phyloP scores from a whole-genome alignment of 1,139 yeast species.

The Yamadazyma atlantica region DNA sequence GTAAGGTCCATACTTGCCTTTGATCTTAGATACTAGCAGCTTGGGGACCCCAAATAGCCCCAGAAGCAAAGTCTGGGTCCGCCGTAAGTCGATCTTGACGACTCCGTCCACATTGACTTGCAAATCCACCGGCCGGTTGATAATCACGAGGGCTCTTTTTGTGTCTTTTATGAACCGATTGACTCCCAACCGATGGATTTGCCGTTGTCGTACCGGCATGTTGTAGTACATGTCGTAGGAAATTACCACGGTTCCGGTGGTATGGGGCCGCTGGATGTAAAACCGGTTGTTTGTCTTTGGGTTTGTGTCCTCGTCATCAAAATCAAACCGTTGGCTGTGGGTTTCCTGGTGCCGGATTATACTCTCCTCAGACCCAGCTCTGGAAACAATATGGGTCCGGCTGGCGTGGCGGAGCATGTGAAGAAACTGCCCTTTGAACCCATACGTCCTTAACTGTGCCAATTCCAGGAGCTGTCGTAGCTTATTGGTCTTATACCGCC shows the following conservation, averaged over 20 bases:
- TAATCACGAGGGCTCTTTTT: constrained; percentile 15
- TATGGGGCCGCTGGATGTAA: constrained; percentile 3
- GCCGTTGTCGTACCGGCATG: constrained; percentile 57
- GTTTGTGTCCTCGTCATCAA: constrained; percentile 8
- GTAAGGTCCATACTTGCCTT: constrained; percentile 22
- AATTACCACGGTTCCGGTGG: constrained; percentile 52
- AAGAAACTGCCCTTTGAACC: constrained; percentile 83
- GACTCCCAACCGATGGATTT: constrained; percentile 21
- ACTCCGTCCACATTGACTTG: constrained; percentile 9
- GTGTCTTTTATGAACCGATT: constrained; percentile 28
- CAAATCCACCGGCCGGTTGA: constrained; percentile 5
- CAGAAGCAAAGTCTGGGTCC: background rate
- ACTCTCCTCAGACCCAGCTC: background rate
- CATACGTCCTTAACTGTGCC: constrained; percentile 47
- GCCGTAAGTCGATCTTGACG: constrained; percentile 3
- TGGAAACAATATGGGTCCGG: constrained; percentile 2
- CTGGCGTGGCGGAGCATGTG: constrained; percentile 45
- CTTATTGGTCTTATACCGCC: constrained; percentile 75
- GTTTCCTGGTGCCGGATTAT: background rate
- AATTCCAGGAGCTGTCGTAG: constrained; percentile 52
- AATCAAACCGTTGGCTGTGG: constrained; percentile 2
- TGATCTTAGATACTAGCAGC: constrained; percentile 10
- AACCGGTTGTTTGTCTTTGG: constrained; percentile 8
- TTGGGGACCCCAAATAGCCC: background rate
- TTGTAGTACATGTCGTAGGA: constrained; percentile 51